Base-by-base conservation (phyloP, 106 monocot genomes). In the Dactylorhiza incarnata region DNA sequence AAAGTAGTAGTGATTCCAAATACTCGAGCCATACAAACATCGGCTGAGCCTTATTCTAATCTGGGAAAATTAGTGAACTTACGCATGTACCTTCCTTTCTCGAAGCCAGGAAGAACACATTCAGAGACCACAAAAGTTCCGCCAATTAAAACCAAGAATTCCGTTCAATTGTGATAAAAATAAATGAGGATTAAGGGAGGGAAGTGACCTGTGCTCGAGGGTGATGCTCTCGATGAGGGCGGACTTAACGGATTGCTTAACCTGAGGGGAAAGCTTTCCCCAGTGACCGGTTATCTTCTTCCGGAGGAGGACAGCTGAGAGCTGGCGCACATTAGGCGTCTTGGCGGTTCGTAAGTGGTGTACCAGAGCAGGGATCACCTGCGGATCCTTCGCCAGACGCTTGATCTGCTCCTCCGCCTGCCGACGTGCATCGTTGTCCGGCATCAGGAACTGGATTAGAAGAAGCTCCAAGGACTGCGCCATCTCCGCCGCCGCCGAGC, bases 271-370 rank as follows among this genome's bases (percentile, higher is more conserved):
- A 50, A 99, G 94, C 87, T 99, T 99, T 59, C 87, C 82, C 97
- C 97, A 99, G 80, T 99, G 97, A 11, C 90, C 90, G 37, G 93
- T 91, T 81, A 99, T 86, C 89, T 91, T 99, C 94, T 99, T 99
- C 55, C 97, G 89, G 49, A 99, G 88, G 51, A 99, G 91, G 72
- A 99, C 97, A 76, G 97, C 97, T 19, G 97, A 68, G 78, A 99
- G 93, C 80, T 99, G 97, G 29, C 97, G 91, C 56, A 94, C 97
- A 50, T 89, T 91, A 72, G 97, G 89, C 45, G 94, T 89, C 80
- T 94, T 94, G 68, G 97, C 97, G 23, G 97, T 94, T 46, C 97
- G 94, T 68, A 99, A 77, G 80, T 99, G 97, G 78, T 99, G 97
- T 58, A 94, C 97, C 49, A 99, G 91, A 3, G 97, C 89, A 5